Evolutionary conservation across 2,329 filamentous ascomycete species (phyloP).

Genomic region (Exophiala oligosperma): DNA sequence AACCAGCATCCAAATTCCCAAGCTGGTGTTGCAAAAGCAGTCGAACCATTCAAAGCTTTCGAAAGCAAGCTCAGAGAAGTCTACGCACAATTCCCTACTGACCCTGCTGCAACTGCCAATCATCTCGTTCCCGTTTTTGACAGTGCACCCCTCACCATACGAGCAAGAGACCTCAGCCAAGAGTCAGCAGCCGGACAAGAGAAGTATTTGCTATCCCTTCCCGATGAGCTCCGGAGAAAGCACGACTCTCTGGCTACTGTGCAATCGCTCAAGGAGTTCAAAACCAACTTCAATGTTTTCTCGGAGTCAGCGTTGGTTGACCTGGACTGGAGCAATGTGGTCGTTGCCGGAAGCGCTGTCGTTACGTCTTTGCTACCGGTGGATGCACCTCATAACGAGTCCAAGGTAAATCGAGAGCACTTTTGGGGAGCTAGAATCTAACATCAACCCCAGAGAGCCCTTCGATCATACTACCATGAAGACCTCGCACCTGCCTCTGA

Average conservation of each 20-base stretch:
- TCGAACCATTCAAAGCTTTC: slow-evolving; percentile 39
- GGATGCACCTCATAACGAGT: slow-evolving; percentile 59
- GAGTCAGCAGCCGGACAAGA: slow-evolving; percentile 34
- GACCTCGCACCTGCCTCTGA: slow-evolving; percentile 80
- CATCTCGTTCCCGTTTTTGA: slow-evolving; percentile 38
- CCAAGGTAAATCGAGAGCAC: slow-evolving; percentile 46
- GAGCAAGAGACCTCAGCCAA: slow-evolving; percentile 35
- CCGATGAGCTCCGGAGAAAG: slow-evolving; percentile 57
- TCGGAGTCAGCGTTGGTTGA: slow-evolving; percentile 75
- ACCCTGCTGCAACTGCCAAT: slow-evolving; percentile 33
- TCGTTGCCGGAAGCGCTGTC: slow-evolving; percentile 78
- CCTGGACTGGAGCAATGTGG: slow-evolving; percentile 78
- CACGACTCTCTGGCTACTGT: slow-evolving; percentile 69
- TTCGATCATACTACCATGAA: slow-evolving; percentile 76
- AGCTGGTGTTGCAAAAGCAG: slow-evolving; percentile 32
- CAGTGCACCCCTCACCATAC: slow-evolving; percentile 31
- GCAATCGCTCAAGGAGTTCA: slow-evolving; percentile 66
- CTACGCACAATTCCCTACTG: slow-evolving; percentile 41
- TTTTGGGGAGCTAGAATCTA: not conserved
- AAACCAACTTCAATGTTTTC: slow-evolving; percentile 77
- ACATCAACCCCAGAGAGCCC: slow-evolving; percentile 16
- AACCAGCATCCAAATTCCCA: slow-evolving; percentile 30
- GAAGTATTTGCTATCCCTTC: slow-evolving; percentile 38
- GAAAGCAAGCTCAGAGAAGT: slow-evolving; percentile 38
- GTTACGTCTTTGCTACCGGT: slow-evolving; percentile 76